Base-by-base conservation (phyloP, 108 stramenopile species). In the Cyclotella kingstonii region DNA sequence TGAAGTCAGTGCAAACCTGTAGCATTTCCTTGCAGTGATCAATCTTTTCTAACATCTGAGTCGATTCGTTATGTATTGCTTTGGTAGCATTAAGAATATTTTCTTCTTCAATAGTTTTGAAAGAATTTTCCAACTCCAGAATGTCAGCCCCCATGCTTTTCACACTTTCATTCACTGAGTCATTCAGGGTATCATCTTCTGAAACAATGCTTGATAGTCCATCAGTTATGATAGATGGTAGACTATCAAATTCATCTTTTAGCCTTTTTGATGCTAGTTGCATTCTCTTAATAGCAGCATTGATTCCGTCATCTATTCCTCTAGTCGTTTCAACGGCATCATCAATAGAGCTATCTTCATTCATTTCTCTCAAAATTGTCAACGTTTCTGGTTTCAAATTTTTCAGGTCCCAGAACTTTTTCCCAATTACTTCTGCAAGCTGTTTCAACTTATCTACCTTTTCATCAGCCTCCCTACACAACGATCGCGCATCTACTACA, bases 221-320 rank as follows among this genome's bases (percentile, higher is more conserved):
- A n/a, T 70, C 70, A 2, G 64, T 78, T 19, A 78, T 60, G 38
- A 78, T 64, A 9, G 47, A 25, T 26, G 77, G 77, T n/a, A 78
- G 41, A 59, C 36, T 41, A 11, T 54, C 23, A 19, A 69, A 80
- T 22, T 65, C 82, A 28, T 83, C 70, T 28, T 73, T 39, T 2
- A 83, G 55, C 67, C 72, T 72, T 14, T 49, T 54, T 2, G 67
- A 56, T 5, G 57, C 47, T 11, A 8, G n/a, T n/a, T 54, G 45
- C 40, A 80, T 71, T 33, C 69, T 77, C 19, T 34, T 17, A 1
- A 62, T 50, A 35, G 66, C 72, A 18, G 33, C 71, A 27, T 48
- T 18, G 5, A 83, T 34, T n/a, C 61, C 35, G 29, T 75, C 79
- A 39, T 83, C 82, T 55, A 83, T 74, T 9, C 66, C 59, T 17